Evolutionary conservation across 129 eudicot genomes (phyloP).

Genomic region (Arctium lappa): DNA sequence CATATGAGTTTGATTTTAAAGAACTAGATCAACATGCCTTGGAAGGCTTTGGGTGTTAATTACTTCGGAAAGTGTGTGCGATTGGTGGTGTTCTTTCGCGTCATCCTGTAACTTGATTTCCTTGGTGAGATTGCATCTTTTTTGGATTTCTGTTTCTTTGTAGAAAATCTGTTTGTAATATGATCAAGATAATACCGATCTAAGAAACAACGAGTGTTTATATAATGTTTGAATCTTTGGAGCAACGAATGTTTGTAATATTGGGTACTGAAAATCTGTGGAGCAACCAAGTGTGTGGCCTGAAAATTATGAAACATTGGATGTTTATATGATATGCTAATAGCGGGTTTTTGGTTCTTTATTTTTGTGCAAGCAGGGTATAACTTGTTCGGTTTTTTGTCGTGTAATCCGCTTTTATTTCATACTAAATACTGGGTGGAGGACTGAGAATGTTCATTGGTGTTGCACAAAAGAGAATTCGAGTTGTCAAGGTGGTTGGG

Average conservation of each 20-base stretch:
- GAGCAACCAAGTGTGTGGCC: neutral
- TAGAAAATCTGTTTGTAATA: neutral
- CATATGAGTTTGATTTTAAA: slow-evolving; percentile 13
- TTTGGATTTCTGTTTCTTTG: neutral
- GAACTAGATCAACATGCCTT: slow-evolving; percentile 52
- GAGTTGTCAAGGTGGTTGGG: slow-evolving; percentile 35
- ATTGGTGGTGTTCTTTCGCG: slow-evolving; percentile 67
- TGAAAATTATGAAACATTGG: neutral
- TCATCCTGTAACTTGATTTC: slow-evolving; percentile 52
- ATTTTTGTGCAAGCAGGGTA: neutral
- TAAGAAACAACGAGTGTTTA: neutral
- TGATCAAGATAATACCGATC: neutral
- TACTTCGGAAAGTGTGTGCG: slow-evolving; percentile 50
- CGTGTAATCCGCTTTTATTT: neutral
- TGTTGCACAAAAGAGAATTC: slow-evolving; percentile 41
- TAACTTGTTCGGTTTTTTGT: slow-evolving; percentile 6
- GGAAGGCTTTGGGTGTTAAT: slow-evolving; percentile 42
- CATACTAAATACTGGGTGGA: slow-evolving; percentile 25
- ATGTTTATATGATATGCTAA: slow-evolving; percentile 5
- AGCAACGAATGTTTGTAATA: neutral
- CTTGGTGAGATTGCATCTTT: slow-evolving; percentile 38
- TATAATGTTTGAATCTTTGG: neutral
- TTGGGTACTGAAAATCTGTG: neutral
- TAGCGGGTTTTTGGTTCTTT: neutral
- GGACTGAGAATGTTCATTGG: slow-evolving; percentile 66